phyloP scores from a whole-genome alignment of 2,329 filamentous ascomycete species.

The Aulographum hederae region DNA sequence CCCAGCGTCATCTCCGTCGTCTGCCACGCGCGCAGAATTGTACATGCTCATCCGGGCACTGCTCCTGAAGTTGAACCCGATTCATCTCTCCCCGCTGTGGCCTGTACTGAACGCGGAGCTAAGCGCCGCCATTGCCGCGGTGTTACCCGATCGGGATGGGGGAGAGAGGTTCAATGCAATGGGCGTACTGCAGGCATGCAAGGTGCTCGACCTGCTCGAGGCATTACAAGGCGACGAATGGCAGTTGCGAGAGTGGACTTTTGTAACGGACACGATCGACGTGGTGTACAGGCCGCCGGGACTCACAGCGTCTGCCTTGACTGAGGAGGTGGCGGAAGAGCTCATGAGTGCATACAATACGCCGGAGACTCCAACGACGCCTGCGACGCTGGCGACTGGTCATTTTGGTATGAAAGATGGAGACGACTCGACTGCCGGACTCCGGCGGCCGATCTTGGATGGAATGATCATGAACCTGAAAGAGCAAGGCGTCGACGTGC shows the following conservation, averaged over 20 bases:
- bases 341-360: slow-evolving; percentile 34
- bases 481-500: slow-evolving; percentile 20
- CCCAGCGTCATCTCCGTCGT: slow-evolving; percentile 77
- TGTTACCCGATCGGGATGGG: slow-evolving; percentile 49
- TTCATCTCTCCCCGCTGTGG: slow-evolving; percentile 76
- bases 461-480: slow-evolving; percentile 16
- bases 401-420: neutral
- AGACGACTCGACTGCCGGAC: neutral
- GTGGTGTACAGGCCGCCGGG: slow-evolving; percentile 66
- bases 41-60: slow-evolving; percentile 77
- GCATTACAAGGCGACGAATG: slow-evolving; percentile 85
- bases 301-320: slow-evolving; percentile 55
- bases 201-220: slow-evolving; percentile 77
- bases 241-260: slow-evolving; percentile 95
- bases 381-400: slow-evolving; percentile 4
- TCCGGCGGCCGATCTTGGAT: slow-evolving; percentile 20
- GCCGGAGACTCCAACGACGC: slow-evolving; percentile 11
- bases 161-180: slow-evolving; percentile 60
- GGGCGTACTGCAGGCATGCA: slow-evolving; percentile 77
- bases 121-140: slow-evolving; percentile 58
- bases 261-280: slow-evolving; percentile 91
- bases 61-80: slow-evolving; percentile 56
- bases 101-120: slow-evolving; percentile 77
- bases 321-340: slow-evolving; percentile 69
- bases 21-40: slow-evolving; percentile 70